Percentiles rank a stretch among this genome's conserved stretches.
Evolutionary conservation across 2,329 filamentous ascomycete species (phyloP).

Genomic region (Hymenoscyphus linearis): DNA sequence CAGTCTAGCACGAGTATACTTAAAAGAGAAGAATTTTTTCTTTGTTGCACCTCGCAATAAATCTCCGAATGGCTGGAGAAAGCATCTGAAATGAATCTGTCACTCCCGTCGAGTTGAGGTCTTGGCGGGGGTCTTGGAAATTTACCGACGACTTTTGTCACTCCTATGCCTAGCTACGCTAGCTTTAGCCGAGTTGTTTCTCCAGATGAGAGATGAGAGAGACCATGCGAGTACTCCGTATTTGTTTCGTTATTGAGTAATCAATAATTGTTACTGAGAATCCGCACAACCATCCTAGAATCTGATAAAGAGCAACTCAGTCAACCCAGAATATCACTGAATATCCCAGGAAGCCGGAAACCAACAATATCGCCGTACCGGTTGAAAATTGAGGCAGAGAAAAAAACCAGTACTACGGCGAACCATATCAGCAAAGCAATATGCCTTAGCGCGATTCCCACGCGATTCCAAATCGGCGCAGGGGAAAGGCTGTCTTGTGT

Average conservation of each 20-base stretch:
- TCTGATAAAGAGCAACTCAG: neutral
- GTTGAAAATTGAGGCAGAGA: neutral
- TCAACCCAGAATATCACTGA: neutral
- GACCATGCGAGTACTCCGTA: too few species aligned
- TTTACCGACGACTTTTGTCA: too few species aligned
- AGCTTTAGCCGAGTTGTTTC: too few species aligned
- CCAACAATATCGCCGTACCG: neutral
- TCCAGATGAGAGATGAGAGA: too few species aligned
- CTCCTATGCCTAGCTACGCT: too few species aligned
- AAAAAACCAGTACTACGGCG: neutral
- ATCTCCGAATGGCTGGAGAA: conserved; percentile 7
- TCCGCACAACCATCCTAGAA: neutral
- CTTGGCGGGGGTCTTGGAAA: neutral
- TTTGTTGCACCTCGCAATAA: conserved; percentile 11
- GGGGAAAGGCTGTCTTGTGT: neutral
- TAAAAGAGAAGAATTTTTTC: neutral
- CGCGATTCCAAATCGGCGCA: neutral
- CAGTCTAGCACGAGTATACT: neutral
- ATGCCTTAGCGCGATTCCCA: neutral
- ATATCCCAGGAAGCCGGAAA: neutral
- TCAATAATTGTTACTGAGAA: too few species aligned
- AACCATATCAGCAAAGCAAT: neutral
- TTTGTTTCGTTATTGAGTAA: too few species aligned
- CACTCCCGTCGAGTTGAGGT: neutral
- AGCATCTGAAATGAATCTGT: neutral